Evolutionary conservation across 2,329 filamentous ascomycete genomes (phyloP), one percentile per base, ranked within the genome.

Genomic region (Arthrinium phaeospermum): DNA sequence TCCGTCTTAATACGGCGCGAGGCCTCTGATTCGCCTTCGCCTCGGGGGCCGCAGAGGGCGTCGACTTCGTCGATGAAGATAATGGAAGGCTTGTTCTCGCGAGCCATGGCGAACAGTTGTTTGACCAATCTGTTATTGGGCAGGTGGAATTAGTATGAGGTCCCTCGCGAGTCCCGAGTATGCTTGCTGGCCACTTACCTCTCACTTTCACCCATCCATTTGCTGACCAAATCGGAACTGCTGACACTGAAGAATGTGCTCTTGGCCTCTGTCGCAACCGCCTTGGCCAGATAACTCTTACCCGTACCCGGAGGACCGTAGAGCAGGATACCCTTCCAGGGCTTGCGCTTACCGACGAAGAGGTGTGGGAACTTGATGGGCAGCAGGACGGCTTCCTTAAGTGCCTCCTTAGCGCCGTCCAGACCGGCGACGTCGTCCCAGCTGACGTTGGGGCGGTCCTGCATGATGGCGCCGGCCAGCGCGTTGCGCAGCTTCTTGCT

Each of bases 191-290:
- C 12, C 53, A 78, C 87, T 68, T 85, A 97, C 94, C 95, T 91
- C 90, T 99, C 96, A 87, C 94, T 97, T 84, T 99, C 96, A 86
- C 96, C 96, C 96, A 99, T 99, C 96, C 96, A 99, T 82, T 99
- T 99, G 82, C 94, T 98, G 74, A 99, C 96, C 83, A 99, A 83
- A 82, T 99, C 96, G 80, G 94, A 97, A 87, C 94, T 97, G 84
- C 94, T 97, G 76, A 99, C 96, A 80, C 95, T 98, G 89, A 99
- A 99, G 82, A 99, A 99, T 4, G 96, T 98, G 83, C 95, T 98
- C 83, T 99, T 98, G 73, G 96, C 96, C 84, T 99, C 96, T 24
- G 96, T 99, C 70, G 96, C 96, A 69, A 99, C 96, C 2, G 96
- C 96, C 83, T 98, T 99, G 74, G 96, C 96, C 71, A 99, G 86